Evolutionary conservation across 441 rosid genomes (phyloP).

Genomic region (Croton setiger): DNA sequence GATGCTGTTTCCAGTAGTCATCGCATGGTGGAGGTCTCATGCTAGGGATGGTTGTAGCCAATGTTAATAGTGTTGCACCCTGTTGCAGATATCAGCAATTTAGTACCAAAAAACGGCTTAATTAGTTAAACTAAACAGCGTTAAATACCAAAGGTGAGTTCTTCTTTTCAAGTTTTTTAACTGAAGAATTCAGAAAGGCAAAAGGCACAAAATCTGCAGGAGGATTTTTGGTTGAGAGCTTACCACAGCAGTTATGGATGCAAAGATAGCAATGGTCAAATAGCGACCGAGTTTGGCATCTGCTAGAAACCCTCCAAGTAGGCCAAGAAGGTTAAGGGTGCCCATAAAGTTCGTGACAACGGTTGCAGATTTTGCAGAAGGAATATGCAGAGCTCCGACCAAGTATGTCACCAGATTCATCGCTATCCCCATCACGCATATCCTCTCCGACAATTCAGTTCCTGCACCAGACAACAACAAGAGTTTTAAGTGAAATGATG

Average conservation of each 20-base stretch:
- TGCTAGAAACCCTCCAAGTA: slow-evolving; percentile 87
- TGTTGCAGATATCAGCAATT: slow-evolving; percentile 21
- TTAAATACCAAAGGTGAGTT: too few species aligned
- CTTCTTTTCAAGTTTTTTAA: too few species aligned
- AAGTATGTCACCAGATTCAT: slow-evolving; percentile 91
- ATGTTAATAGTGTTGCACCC: slow-evolving; percentile 64
- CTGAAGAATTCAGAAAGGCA: too few species aligned
- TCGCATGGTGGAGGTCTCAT: slow-evolving; percentile 77
- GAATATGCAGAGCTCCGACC: slow-evolving; percentile 66
- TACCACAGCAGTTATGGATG: slow-evolving; percentile 64
- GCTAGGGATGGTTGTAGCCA: slow-evolving; percentile 60
- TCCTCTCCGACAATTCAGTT: slow-evolving; percentile 81
- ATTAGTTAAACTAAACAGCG: too few species aligned
- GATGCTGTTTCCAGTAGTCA: slow-evolving; percentile 46
- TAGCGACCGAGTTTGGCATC: slow-evolving; percentile 90
- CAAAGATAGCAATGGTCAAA: slow-evolving; percentile 52
- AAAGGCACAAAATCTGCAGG: too few species aligned
- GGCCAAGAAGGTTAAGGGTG: slow-evolving; percentile 75
- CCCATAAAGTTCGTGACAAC: slow-evolving; percentile 90
- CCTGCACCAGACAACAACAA: slow-evolving; percentile 38
- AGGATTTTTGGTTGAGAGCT: slow-evolving; percentile 3
- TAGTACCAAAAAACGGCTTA: not conserved
- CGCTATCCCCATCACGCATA: slow-evolving; percentile 83
- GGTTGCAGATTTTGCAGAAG: slow-evolving; percentile 78
- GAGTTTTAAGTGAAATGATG: not conserved